Conservation (phyloP, 179 eudicot genomes). For the Actinidia polygama region DNA sequence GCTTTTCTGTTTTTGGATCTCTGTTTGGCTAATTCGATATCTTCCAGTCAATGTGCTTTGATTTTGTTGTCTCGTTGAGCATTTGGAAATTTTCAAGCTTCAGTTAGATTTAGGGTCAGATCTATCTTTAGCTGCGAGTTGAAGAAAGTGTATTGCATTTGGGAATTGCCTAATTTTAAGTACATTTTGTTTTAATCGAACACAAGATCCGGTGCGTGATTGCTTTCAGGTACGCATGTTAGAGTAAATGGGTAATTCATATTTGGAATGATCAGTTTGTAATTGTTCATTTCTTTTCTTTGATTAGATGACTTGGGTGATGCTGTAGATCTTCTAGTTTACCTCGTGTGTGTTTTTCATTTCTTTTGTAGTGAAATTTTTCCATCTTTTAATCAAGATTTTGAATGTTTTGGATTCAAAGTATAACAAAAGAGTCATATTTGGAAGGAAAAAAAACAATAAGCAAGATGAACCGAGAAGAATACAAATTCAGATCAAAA, state of each 20-base stretch:
- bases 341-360: too few relatives aligned
- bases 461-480: too few relatives aligned
- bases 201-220: conserved; percentile 2
- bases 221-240: background rate
- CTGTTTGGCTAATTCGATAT: conserved; percentile 26
- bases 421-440: too few relatives aligned
- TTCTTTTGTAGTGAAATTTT: too few relatives aligned
- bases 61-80: conserved; percentile 21
- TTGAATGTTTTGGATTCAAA: too few relatives aligned
- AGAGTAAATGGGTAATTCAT: too few relatives aligned
- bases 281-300: background rate
- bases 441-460: too few relatives aligned
- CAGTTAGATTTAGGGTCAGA: conserved; percentile 8
- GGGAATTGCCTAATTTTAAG: background rate
- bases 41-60: conserved; percentile 16
- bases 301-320: background rate
- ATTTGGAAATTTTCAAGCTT: conserved; percentile 9
- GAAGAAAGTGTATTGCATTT: background rate
- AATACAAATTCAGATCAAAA: too few relatives aligned
- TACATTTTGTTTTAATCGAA: background rate
- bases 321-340: background rate
- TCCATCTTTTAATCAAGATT: too few relatives aligned
- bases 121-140: background rate
- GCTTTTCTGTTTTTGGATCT: conserved; percentile 14
- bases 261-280: background rate